Base-by-base conservation (phyloP, 1,284 basidiomycete species). In the Boletus semigastroideus region DNA sequence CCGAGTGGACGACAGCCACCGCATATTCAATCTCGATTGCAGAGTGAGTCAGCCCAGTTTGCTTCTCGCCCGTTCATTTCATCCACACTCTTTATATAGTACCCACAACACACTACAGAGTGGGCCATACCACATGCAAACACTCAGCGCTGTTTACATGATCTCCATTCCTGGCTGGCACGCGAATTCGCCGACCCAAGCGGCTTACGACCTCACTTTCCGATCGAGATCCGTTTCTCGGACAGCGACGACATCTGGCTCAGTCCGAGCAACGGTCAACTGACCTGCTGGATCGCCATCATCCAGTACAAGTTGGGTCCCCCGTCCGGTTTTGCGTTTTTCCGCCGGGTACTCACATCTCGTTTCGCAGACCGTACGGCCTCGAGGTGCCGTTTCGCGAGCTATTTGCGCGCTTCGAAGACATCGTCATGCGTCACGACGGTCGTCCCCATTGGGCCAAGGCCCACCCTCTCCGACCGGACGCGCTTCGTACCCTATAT, bases 391-490 rank as follows among this genome's bases (percentile, higher is more conserved):
- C 91, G 27, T 98, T 98, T 74, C 83, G 86, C 54, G 74, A 77
- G 51, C 78, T 95, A 53, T 98, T 98, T 70, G 72, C 77, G 45
- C 80, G 77, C 28, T 99, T 95, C 68, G 92, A 96, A 65, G 65
- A 72, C 16, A 87, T 97, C 59, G 70, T 96, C 59, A 70, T 78
- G 31, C 77, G 78, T 36, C 83, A 94, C 71, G 79, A 80, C 43
- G 95, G 94, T 9, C 81, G 92, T 50, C 94, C 96, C 4, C 96
- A 99, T 75, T 99, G 96, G 96, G 97, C 95, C 0, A 99, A 99
- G 73, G 83, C 93, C 20, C 96, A 99, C 69, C 74, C 75, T 20
- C 79, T 94, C 48, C 78, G 79, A 41, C 90, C 90, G 1, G 78
- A 79, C 40, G 75, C 78, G 42, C 78, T 98, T 50, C 78, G 81